These are phyloP conservation scores for Picea sitchensis DNA, from an alignment of 75 land plant species.

Conservation along the genomic window DNA sequence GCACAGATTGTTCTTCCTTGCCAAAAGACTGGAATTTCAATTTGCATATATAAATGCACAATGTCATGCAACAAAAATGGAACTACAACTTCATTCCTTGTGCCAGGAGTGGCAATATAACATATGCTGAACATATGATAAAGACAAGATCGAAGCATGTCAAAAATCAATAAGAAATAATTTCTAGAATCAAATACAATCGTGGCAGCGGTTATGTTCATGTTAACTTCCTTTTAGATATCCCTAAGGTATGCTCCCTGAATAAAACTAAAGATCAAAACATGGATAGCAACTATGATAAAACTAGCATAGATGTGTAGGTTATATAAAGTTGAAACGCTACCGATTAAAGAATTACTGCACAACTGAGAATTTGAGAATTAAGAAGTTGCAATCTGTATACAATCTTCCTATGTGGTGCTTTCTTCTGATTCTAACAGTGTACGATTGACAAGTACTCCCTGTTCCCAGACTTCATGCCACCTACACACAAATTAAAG, in stretches of 20 bases:
- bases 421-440: slow-evolving; percentile 15
- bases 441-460: slow-evolving; percentile 29
- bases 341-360: neutral
- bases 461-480: slow-evolving; percentile 47
- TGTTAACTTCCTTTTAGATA: neutral
- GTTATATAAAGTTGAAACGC: too few relatives aligned
- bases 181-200: neutral
- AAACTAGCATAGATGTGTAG: neutral
- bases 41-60: neutral
- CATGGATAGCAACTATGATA: neutral
- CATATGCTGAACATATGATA: neutral
- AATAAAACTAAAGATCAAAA: neutral
- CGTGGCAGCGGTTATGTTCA: neutral
- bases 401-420: neutral
- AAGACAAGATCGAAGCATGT: neutral
- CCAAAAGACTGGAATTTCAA: neutral
- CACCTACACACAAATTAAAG: slow-evolving; percentile 23
- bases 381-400: neutral
- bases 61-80: neutral
- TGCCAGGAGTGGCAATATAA: neutral
- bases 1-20: too few relatives aligned
- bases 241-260: neutral
- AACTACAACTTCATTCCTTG: neutral
- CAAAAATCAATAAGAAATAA: neutral
- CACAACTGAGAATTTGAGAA: neutral